Percentiles rank a stretch among this genome's conserved stretches.
phyloP scores from a whole-genome alignment of 192 early-diverging fungal species.

The Backusella psychrophila region DNA sequence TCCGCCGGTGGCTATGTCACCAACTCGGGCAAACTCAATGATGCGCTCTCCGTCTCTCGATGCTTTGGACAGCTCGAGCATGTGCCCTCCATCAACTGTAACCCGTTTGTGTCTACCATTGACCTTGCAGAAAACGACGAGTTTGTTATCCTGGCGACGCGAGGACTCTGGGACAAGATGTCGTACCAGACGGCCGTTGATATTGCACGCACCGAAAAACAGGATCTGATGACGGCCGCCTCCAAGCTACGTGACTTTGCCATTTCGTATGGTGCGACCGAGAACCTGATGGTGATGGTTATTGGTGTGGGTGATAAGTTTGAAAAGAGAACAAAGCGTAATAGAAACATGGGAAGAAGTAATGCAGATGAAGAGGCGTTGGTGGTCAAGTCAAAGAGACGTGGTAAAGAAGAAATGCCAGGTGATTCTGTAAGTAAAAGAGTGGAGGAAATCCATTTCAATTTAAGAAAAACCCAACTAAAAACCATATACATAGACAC shows the following conservation, averaged over 20 bases:
- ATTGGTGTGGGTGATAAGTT: conserved; percentile 83
- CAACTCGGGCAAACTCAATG: conserved; percentile 69
- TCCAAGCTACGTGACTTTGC: conserved; percentile 86
- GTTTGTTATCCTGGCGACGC: conserved; percentile 72
- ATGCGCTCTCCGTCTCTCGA: conserved; percentile 71
- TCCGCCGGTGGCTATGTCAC: conserved; percentile 80
- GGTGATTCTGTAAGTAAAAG: conserved; percentile 48
- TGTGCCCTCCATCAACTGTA: conserved; percentile 79
- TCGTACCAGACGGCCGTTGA: conserved; percentile 80
- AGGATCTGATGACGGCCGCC: conserved; percentile 71
- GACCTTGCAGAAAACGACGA: conserved; percentile 79
- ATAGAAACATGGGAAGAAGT: conserved; percentile 18
- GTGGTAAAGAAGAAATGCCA: conserved; percentile 44
- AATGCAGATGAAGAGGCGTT: conserved; percentile 10
- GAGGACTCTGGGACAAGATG: conserved; percentile 78
- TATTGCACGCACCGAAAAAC: conserved; percentile 75
- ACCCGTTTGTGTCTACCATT: conserved; percentile 72
- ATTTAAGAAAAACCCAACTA: neutral
- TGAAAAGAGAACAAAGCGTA: conserved; percentile 31
- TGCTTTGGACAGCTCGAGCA: conserved; percentile 86
- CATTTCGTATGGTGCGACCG: conserved; percentile 73
- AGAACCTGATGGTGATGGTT: conserved; percentile 85
- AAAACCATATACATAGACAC: conserved; percentile 21
- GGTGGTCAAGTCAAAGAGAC: conserved; percentile 38
- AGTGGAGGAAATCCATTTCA: neutral